Base-by-base conservation (phyloP, 78 protist genomes). In the Dictyostelium purpureum region DNA sequence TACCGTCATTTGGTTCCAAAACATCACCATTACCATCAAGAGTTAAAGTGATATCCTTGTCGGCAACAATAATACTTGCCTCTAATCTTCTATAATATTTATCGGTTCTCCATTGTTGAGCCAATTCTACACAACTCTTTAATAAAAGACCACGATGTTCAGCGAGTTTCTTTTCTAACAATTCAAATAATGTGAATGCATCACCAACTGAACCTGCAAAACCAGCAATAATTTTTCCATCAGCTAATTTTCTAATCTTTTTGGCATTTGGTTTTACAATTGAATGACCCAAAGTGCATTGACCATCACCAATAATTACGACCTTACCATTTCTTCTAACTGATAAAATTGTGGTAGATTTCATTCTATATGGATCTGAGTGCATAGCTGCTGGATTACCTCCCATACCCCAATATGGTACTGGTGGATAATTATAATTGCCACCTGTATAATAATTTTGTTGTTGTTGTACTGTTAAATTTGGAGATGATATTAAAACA, bases 201-300 rank as follows among this genome's bases (percentile, higher is more conserved):
- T 96, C 98, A 0, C 97, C 98, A 28, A 96, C 95, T 31, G 95
- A 79, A 2, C 98, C 98, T n/a, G 96, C 97, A 59, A 95, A 95
- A 56, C 97, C 97, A 10, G 85, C 76, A 45, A 95, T 56, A 37
- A 95, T 79, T 54, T 74, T 88, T 14, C 90, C 95, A 54, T 94
- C 94, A 5, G 85, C 91, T 31, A 95, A 33, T 9, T 63, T 75
- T 78, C 96, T 71, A 35, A 96, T 87, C 47, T 96, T 96, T 40
- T 96, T 65, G 31, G 97, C 97, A 56, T 95, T 96, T 14, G 91
- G 87, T 70, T 96, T 96, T 42, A 96, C 87, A 37, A 95, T 77
- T 1, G 77, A 66, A 28, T 71, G 79, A 14, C 97, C 97, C 26
- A 74, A 79, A 33, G 97, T 56, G 18, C 95, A 97, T 59, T 96